A percentile compares a stretch with the other conserved stretches of the same genome.
Conservation (phyloP, 257 asterid genomes). For the Asclepias syriaca region DNA sequence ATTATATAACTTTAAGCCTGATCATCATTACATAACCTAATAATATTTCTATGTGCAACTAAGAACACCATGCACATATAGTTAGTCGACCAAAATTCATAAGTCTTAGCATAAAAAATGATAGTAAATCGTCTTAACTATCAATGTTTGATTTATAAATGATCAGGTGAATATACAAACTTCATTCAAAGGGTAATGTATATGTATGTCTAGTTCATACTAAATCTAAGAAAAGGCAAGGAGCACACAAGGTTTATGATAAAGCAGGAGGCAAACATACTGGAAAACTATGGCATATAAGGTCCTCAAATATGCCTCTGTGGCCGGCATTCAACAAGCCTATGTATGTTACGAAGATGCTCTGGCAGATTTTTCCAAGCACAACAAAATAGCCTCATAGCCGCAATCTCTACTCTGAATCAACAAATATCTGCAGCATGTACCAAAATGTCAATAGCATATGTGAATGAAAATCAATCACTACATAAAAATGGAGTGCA, state of each 20-base stretch:
- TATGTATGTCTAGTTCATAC: background rate
- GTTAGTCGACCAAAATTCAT: background rate
- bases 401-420: conserved; percentile 8
- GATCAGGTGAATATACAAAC: background rate
- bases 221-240: background rate
- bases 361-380: background rate
- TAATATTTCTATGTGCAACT: background rate
- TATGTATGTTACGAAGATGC: too few relatives aligned
- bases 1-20: background rate
- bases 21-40: background rate
- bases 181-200: background rate
- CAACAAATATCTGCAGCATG: conserved; percentile 23
- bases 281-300: background rate
- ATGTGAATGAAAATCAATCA: background rate
- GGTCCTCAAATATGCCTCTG: background rate
- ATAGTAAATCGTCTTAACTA: background rate
- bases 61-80: background rate
- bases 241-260: background rate
- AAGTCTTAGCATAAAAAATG: background rate
- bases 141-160: background rate
- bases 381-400: background rate
- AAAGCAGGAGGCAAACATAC: background rate
- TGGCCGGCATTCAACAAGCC: background rate
- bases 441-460: background rate
- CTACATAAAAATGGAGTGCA: background rate